Evolutionary conservation across 2,329 filamentous ascomycete genomes (phyloP), one percentile per base, ranked within the genome.

Genomic region (Ascochyta clinopodiicola): DNA sequence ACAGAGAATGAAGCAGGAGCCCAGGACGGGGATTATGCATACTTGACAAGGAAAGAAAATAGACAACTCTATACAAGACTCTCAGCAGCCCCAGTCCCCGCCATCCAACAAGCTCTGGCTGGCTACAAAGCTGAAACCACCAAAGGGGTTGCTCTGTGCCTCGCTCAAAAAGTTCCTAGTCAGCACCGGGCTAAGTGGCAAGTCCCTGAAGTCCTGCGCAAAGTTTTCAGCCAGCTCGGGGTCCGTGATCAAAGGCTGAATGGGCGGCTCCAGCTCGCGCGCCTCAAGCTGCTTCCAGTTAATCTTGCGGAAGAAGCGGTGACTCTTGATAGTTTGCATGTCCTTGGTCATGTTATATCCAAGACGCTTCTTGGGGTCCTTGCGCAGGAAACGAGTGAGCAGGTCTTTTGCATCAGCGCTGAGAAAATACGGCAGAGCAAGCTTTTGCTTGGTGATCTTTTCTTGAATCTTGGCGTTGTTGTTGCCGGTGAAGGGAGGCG

Each of bases 201-300:
- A 77, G 51, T 90, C 87, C 0, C 94, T 99, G 74, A 99, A 99
- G 72, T 97, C 92, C n/a, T 82, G 81, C 0, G 90, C 86, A 77
- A 99, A 99, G 78, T 99, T 99, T 84, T 99, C 96, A 0, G 95
- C 95, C 40, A 97, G 82, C 74, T 96, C 93, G 0, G 95, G 95
- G 69, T 99, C 92, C 0, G 95, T 98, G 70, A 99, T 94, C 68
- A 98, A 83, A 15, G 95, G 95, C 72, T 90, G 86, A 67, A 99
- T 98, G 0, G 95, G 95, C 1, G 95, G 90, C 66, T 91, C 88
- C 42, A 96, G 66, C 76, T 97, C 91, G 32, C 94, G 85, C 25
- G 85, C 86, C 59, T 90, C 92, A 13, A 99, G 84, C 67, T 88
- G 89, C 77, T 87, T 88, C 95, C 95, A 99, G 78, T 99, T 88